phyloP scores from a whole-genome alignment of 768 basidiomycete species.

The Termitomyces sp. region DNA sequence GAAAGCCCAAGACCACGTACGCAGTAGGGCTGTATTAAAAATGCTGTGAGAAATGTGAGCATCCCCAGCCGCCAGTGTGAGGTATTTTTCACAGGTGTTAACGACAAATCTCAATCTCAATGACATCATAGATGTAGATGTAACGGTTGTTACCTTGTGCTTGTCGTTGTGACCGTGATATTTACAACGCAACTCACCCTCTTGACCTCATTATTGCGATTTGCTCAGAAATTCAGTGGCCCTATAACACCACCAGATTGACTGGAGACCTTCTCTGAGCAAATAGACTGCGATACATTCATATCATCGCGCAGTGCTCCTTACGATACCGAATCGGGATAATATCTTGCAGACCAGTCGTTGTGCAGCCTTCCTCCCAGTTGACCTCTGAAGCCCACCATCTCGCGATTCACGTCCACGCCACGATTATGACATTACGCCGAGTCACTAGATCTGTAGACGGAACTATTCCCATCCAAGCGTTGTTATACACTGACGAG shows the following conservation, averaged over 20 bases:
- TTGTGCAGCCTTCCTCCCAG: neutral
- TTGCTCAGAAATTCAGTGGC: no score
- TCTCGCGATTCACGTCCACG: neutral
- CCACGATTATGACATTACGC: constrained; percentile 42
- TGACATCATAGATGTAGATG: no score
- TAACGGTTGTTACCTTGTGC: no score
- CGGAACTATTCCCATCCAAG: constrained; percentile 73
- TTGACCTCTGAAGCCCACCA: neutral
- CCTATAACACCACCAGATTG: neutral
- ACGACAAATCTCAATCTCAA: no score
- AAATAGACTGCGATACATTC: neutral
- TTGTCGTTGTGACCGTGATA: no score
- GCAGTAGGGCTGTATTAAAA: no score
- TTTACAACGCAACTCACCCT: no score
- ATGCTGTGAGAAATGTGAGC: no score
- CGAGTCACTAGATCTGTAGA: constrained; percentile 56
- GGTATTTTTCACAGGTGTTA: no score
- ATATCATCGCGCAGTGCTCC: neutral
- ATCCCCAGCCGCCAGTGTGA: no score
- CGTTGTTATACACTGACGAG: constrained; percentile 79
- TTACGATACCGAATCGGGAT: neutral
- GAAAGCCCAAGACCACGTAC: no score
- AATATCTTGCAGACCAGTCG: neutral
- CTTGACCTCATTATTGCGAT: neutral
- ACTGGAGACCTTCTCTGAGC: neutral